phyloP scores from a whole-genome alignment of 164 flowering plant species.

The Amborella trichopoda region DNA sequence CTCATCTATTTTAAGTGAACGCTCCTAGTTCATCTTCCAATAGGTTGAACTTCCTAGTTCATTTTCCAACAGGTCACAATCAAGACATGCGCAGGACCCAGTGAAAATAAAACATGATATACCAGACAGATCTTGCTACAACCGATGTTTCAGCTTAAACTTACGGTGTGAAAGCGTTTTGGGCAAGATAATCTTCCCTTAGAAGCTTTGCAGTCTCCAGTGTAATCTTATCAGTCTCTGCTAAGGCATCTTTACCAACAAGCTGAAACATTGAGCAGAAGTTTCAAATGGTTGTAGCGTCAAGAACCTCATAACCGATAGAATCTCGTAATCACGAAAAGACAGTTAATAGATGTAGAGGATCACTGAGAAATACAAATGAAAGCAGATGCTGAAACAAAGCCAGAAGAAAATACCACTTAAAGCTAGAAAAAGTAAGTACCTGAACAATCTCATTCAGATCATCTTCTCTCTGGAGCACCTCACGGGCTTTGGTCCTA shows the following conservation, averaged over 20 bases:
- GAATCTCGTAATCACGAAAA: too few species aligned
- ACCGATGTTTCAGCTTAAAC: slow-evolving; percentile 7
- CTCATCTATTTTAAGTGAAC: too few species aligned
- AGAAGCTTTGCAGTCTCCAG: slow-evolving; percentile 97
- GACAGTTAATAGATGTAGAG: too few species aligned
- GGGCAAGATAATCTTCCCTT: slow-evolving; percentile 98
- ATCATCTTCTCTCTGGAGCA: slow-evolving; percentile 95
- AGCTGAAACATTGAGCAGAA: slow-evolving; percentile 42
- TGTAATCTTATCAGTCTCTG: slow-evolving; percentile 90
- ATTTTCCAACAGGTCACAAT: too few species aligned
- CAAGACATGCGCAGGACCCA: background rate
- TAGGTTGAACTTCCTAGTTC: too few species aligned
- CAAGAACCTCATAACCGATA: too few species aligned
- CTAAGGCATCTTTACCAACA: slow-evolving; percentile 98
- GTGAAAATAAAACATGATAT: background rate
- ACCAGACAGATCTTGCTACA: background rate
- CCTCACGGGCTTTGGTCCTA: slow-evolving; percentile 99
- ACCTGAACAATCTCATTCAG: slow-evolving; percentile 99
- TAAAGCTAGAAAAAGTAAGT: slow-evolving; percentile 9
- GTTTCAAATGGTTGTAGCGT: background rate
- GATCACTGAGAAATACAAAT: too few species aligned
- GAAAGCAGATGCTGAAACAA: background rate
- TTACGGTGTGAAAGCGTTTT: slow-evolving; percentile 99
- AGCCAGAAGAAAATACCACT: background rate
- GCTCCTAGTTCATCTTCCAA: too few species aligned